Evolutionary conservation across 2,329 filamentous ascomycete genomes (phyloP).

Genomic region (Stylonectria norvegica): DNA sequence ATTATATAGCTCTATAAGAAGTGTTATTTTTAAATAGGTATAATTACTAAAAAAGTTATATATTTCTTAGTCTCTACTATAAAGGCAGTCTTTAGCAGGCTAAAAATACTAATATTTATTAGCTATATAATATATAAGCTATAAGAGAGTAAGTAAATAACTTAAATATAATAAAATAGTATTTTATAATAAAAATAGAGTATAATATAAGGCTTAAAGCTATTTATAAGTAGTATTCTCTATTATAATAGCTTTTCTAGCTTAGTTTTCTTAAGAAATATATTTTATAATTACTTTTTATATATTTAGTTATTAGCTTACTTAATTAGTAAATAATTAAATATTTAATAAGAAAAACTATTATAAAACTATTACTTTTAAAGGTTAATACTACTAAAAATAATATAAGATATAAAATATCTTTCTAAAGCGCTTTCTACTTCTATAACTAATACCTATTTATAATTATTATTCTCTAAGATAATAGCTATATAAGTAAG

Average conservation of each 20-base stretch:
- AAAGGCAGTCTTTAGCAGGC: too few relatives aligned
- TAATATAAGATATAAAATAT: background rate
- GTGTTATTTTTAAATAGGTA: too few relatives aligned
- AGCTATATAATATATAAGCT: too few relatives aligned
- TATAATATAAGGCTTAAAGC: conserved; percentile 1
- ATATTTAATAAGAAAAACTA: background rate
- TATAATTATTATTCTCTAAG: background rate
- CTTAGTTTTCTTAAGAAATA: background rate
- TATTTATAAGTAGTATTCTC: background rate
- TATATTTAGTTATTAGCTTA: background rate
- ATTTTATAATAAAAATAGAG: too few relatives aligned
- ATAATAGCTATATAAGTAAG: background rate
- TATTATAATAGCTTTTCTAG: background rate
- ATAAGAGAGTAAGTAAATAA: too few relatives aligned
- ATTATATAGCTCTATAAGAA: too few relatives aligned
- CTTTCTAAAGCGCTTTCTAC: background rate
- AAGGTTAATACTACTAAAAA: conserved; percentile 1
- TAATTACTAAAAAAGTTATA: too few relatives aligned
- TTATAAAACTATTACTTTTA: conserved; percentile 1
- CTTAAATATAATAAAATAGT: too few relatives aligned
- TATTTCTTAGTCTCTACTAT: too few relatives aligned
- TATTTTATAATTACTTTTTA: background rate
- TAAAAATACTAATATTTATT: too few relatives aligned
- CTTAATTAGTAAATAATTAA: background rate
- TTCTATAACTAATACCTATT: conserved; percentile 2